Percentiles rank a stretch among this genome's conserved stretches.
Evolutionary conservation across 768 basidiomycete genomes (phyloP).

Genomic region (Candolleomyces eurysporus): DNA sequence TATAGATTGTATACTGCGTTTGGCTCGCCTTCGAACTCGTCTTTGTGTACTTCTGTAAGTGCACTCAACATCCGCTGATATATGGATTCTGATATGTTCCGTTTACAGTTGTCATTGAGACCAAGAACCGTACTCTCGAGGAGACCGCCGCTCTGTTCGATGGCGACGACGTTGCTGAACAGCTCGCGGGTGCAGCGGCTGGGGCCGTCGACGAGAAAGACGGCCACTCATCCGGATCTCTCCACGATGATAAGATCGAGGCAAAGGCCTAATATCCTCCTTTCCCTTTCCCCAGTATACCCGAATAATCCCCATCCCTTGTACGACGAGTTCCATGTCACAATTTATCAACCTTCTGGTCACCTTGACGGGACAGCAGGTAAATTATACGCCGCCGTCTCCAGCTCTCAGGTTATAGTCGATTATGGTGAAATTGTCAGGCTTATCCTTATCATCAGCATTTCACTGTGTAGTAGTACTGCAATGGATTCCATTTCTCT

Average conservation of each 20-base stretch:
- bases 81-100: conserved; percentile 5
- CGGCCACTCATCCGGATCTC: not conserved
- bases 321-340: too few relatives aligned
- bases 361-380: too few relatives aligned
- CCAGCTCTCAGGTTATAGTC: too few relatives aligned
- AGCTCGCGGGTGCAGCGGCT: conserved; percentile 26
- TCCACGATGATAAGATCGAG: not conserved
- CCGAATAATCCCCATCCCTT: too few relatives aligned
- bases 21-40: conserved; percentile 68
- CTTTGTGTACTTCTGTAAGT: conserved; percentile 57
- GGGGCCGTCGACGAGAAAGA: not conserved
- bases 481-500: too few relatives aligned
- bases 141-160: conserved; percentile 84
- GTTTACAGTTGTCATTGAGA: conserved; percentile 55
- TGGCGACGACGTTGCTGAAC: conserved; percentile 50
- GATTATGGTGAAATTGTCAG: too few relatives aligned
- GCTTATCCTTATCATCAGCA: too few relatives aligned
- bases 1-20: conserved; percentile 58
- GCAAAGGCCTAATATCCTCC: not conserved
- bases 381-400: too few relatives aligned
- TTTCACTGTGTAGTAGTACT: too few relatives aligned
- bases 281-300: not conserved
- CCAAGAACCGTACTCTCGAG: conserved; percentile 70
- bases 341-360: too few relatives aligned
- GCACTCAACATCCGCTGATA: not conserved